Conservation (phyloP, 2,329 filamentous ascomycete species). For the Berkeleyomyces rouxiae region DNA sequence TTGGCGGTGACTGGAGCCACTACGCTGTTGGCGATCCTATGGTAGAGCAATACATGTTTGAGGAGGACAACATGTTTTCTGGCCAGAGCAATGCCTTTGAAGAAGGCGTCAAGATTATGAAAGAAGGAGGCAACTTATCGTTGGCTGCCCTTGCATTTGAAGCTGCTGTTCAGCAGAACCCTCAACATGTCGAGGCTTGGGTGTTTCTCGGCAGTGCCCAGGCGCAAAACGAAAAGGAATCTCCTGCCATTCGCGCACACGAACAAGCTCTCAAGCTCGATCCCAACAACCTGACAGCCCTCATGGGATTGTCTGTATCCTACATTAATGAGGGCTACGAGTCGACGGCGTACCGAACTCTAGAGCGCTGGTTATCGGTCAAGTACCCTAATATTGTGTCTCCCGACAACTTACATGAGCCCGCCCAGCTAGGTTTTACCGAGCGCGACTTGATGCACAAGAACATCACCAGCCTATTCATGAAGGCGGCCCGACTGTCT, state of each 20-base stretch:
- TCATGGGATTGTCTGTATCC: conserved; percentile 91
- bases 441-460: conserved; percentile 81
- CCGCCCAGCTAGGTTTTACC: conserved; percentile 81
- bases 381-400: conserved; percentile 78
- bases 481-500: conserved; percentile 78
- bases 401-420: conserved; percentile 52
- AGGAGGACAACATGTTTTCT: conserved; percentile 81
- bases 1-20: conserved; percentile 46
- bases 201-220: conserved; percentile 80
- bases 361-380: conserved; percentile 91
- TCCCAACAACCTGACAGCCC: conserved; percentile 66
- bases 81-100: conserved; percentile 72
- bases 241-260: conserved; percentile 81
- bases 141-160: conserved; percentile 90
- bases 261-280: conserved; percentile 84
- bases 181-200: conserved; percentile 83
- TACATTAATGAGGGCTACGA: conserved; percentile 99
- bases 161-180: conserved; percentile 79
- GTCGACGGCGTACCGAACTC: conserved; percentile 83
- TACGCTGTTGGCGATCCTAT: conserved; percentile 52
- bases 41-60: conserved; percentile 83
- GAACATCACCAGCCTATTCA: conserved; percentile 80
- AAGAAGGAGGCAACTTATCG: conserved; percentile 83
- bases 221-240: conserved; percentile 97
- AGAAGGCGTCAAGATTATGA: conserved; percentile 84